These are phyloP conservation scores for Urtica urens DNA, from an alignment of 306 rosid genomes.

Conservation along the genomic window DNA sequence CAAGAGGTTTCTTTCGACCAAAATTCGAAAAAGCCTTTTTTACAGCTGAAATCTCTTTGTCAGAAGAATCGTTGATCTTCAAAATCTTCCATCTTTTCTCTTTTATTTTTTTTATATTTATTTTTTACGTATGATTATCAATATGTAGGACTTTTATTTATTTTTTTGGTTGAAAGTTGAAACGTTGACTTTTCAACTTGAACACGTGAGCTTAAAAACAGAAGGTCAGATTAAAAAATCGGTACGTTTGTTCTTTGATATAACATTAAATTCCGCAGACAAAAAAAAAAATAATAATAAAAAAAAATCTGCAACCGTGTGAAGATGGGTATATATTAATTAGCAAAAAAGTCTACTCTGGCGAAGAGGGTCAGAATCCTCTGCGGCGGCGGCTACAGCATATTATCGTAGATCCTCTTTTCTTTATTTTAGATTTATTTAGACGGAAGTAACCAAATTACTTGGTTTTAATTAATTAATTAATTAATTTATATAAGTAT, in stretches of 20 bases:
- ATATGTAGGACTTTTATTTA: no score
- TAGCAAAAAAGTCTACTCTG: neutral
- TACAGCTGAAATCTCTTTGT: constrained; percentile 17
- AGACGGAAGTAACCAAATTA: no score
- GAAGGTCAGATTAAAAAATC: neutral
- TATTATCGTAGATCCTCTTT: constrained; percentile 3
- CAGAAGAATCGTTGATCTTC: neutral
- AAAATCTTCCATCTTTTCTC: neutral
- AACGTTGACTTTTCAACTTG: neutral
- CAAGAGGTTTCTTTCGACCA: neutral
- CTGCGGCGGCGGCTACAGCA: constrained; percentile 13
- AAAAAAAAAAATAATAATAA: neutral
- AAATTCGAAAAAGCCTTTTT: constrained; percentile 18
- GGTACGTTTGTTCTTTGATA: neutral
- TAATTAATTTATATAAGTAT: no score
- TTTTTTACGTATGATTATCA: no score
- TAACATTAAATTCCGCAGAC: neutral
- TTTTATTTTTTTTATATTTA: neutral
- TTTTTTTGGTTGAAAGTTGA: neutral
- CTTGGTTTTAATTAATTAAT: no score
- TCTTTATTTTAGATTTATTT: neutral
- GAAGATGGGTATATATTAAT: neutral
- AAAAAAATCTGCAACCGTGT: neutral
- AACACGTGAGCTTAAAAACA: neutral
- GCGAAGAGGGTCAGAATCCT: constrained; percentile 13